These are phyloP conservation scores for Margaritispora aquatica DNA, from an alignment of 495 filamentous ascomycete species.

Conservation along the genomic window DNA sequence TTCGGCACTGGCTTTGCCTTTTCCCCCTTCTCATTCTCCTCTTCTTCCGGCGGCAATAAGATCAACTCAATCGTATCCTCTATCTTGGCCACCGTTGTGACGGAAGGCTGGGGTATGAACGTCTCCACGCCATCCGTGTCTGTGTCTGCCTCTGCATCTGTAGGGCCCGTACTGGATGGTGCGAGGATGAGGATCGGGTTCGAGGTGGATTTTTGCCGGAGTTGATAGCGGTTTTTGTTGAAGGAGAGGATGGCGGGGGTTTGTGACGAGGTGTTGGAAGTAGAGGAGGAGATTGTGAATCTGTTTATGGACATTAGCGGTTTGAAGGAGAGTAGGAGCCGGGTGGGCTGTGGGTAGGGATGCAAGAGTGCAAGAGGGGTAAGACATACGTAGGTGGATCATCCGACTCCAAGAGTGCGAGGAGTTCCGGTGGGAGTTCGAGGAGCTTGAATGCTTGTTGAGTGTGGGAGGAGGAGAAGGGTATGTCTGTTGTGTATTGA, in stretches of 20 bases:
- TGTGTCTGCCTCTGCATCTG: no score
- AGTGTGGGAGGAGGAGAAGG: conserved; percentile 47
- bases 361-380: not conserved
- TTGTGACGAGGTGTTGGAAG: conserved; percentile 26
- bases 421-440: conserved; percentile 73
- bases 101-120: conserved; percentile 30
- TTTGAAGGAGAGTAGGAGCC: not conserved
- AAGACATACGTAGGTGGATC: conserved; percentile 53
- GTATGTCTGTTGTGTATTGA: conserved; percentile 47
- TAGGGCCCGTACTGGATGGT: conserved; percentile 29
- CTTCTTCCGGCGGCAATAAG: conserved; percentile 29
- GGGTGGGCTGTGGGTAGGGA: not conserved
- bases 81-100: conserved; percentile 63
- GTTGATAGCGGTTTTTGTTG: conserved; percentile 70
- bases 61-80: conserved; percentile 68
- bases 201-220: conserved; percentile 87
- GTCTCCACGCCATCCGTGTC: conserved; percentile 20
- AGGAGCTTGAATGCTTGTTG: conserved; percentile 59
- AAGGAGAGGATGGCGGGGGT: conserved; percentile 64
- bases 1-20: conserved; percentile 36
- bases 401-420: conserved; percentile 55
- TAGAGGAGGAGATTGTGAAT: conserved; percentile 15
- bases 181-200: conserved; percentile 73
- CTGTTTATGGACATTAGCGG: conserved; percentile 20
- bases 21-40: conserved; percentile 20